Conservation (phyloP, 1,284 basidiomycete genomes). For the Testicularia cyperi region DNA sequence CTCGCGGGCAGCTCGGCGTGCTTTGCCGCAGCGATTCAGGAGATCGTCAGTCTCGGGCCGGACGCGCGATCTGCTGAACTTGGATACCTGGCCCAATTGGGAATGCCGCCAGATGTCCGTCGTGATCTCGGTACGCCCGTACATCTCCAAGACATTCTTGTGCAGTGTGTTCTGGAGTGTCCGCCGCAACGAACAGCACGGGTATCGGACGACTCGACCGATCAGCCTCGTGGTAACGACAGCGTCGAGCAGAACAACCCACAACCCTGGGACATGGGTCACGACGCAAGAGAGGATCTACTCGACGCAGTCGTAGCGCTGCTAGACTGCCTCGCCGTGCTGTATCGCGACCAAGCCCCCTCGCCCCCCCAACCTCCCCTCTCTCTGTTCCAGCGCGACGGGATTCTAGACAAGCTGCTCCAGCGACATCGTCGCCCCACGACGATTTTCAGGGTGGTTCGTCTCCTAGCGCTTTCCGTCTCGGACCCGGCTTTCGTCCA, state of each 20-base stretch:
- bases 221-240: too few relatives aligned
- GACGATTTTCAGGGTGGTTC: slow-evolving; percentile 11
- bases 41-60: too few relatives aligned
- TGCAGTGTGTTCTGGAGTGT: slow-evolving; percentile 28
- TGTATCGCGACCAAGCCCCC: slow-evolving; percentile 4
- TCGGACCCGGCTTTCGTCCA: slow-evolving; percentile 25
- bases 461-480: slow-evolving; percentile 16
- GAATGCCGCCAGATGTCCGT: slow-evolving; percentile 19
- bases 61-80: too few relatives aligned
- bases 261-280: neutral
- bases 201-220: too few relatives aligned
- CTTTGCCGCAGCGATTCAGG: neutral
- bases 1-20: slow-evolving; percentile 15
- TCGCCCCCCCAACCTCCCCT: slow-evolving; percentile 9
- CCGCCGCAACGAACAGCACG: too few relatives aligned
- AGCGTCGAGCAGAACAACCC: too few relatives aligned
- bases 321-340: slow-evolving; percentile 14
- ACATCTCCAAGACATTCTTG: slow-evolving; percentile 18
- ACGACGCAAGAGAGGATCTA: slow-evolving; percentile 19
- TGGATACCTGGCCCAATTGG: slow-evolving; percentile 17
- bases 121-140: slow-evolving; percentile 19
- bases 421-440: slow-evolving; percentile 14
- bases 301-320: slow-evolving; percentile 13
- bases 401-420: slow-evolving; percentile 23
- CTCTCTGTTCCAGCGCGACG: slow-evolving; percentile 10